Evolutionary conservation across 768 basidiomycete species (phyloP).

Genomic region (Paxillus ammoniavirescens): DNA sequence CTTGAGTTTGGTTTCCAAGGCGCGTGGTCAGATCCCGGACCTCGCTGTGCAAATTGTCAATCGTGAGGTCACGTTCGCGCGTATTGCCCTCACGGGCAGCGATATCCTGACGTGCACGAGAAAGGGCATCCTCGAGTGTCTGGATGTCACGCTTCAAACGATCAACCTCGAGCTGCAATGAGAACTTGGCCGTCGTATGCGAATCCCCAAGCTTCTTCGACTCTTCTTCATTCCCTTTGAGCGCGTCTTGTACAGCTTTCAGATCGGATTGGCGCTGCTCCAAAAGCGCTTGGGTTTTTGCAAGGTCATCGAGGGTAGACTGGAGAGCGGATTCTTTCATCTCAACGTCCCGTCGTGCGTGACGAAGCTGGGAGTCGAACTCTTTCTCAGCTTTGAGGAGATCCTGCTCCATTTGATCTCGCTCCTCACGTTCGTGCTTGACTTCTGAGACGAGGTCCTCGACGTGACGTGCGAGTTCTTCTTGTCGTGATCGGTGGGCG

Average conservation of each 20-base stretch:
- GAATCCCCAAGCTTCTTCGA: slow-evolving; percentile 80
- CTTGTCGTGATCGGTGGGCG: slow-evolving; percentile 68
- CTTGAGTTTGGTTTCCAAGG: slow-evolving; percentile 83
- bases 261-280: slow-evolving; percentile 76
- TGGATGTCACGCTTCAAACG: slow-evolving; percentile 81
- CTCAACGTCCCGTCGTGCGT: slow-evolving; percentile 62
- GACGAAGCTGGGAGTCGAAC: slow-evolving; percentile 59
- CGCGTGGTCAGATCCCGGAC: slow-evolving; percentile 78
- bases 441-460: slow-evolving; percentile 69
- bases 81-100: slow-evolving; percentile 61
- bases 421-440: slow-evolving; percentile 54
- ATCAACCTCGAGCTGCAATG: slow-evolving; percentile 88
- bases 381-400: slow-evolving; percentile 58
- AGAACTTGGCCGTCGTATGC: slow-evolving; percentile 79
- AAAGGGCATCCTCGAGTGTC: slow-evolving; percentile 75
- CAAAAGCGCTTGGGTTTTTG: slow-evolving; percentile 61
- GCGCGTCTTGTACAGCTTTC: slow-evolving; percentile 62
- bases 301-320: slow-evolving; percentile 59
- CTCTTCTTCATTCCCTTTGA: slow-evolving; percentile 73
- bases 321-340: slow-evolving; percentile 69
- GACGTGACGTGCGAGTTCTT: slow-evolving; percentile 73
- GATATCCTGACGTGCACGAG: slow-evolving; percentile 66
- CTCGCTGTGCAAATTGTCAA: slow-evolving; percentile 77
- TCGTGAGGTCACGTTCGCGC: slow-evolving; percentile 66
- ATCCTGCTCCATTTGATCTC: slow-evolving; percentile 53